Percentiles rank a stretch among this genome's conserved stretches.
These are phyloP conservation scores for Mortierella sp. DNA, from an alignment of 371 early-diverging fungal species.

Conservation along the genomic window DNA sequence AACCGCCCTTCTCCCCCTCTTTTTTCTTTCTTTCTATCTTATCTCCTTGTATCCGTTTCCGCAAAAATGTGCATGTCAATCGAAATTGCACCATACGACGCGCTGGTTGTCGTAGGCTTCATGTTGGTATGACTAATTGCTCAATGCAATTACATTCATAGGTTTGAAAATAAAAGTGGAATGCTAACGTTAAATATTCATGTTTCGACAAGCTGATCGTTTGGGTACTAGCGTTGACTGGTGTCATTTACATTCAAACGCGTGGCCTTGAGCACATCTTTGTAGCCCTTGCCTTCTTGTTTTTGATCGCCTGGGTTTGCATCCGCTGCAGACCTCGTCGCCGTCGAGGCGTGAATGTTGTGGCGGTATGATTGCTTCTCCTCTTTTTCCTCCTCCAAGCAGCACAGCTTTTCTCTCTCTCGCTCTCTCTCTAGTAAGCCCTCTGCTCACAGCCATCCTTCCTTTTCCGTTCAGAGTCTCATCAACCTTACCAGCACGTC, in stretches of 20 bases:
- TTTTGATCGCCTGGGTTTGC: slow-evolving; percentile 25
- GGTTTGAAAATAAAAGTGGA: not conserved
- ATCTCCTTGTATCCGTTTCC: not conserved
- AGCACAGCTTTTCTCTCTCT: slow-evolving; percentile 1
- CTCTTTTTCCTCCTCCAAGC: not conserved
- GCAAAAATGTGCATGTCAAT: not conserved
- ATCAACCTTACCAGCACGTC: not conserved
- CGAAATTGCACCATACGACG: slow-evolving; percentile 16
- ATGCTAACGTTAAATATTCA: slow-evolving; percentile 67
- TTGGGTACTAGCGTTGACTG: slow-evolving; percentile 20
- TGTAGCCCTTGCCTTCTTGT: slow-evolving; percentile 22
- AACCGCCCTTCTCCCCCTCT: not conserved
- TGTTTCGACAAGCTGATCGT: slow-evolving; percentile 4
- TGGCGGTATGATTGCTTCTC: not conserved
- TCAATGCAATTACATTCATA: not conserved
- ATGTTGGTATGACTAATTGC: slow-evolving; percentile 4
- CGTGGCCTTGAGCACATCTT: slow-evolving; percentile 23
- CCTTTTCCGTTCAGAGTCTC: not conserved
- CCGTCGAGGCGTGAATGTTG: not conserved
- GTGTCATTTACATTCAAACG: slow-evolving; percentile 14
- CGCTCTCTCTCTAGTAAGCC: not conserved
- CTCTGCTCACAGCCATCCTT: not conserved
- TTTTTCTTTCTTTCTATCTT: not conserved
- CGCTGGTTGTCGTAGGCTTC: slow-evolving; percentile 22
- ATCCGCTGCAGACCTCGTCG: slow-evolving; percentile 17